phyloP scores from a whole-genome alignment of 2,329 filamentous ascomycete genomes.

The Microascus cirrosus region DNA sequence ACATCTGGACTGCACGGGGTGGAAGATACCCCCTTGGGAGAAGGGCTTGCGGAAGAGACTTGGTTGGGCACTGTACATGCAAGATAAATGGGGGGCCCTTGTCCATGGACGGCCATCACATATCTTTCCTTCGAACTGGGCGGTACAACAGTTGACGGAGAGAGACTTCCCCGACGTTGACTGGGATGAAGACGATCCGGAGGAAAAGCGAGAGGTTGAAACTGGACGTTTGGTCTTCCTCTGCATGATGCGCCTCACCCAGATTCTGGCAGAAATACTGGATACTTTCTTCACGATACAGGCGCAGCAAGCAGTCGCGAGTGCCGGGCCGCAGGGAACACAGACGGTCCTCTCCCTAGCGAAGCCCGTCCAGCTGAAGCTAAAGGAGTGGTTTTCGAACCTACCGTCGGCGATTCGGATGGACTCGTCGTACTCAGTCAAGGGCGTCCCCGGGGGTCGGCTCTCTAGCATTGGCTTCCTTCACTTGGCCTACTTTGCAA shows the following conservation, averaged over 20 bases:
- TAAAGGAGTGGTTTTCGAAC: constrained; percentile 71
- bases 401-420: constrained; percentile 55
- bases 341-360: constrained; percentile 63
- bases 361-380: constrained; percentile 71
- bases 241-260: constrained; percentile 65
- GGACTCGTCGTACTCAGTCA: constrained; percentile 41
- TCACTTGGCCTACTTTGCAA: constrained; percentile 86
- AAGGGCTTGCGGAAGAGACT: constrained; percentile 73
- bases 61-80: constrained; percentile 87
- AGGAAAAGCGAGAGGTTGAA: constrained; percentile 54
- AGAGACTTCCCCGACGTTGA: constrained; percentile 67
- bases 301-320: constrained; percentile 57
- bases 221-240: constrained; percentile 60
- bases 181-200: constrained; percentile 48
- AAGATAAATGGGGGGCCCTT: constrained; percentile 82
- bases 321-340: constrained; percentile 58
- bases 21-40: constrained; percentile 86
- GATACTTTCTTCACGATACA: constrained; percentile 74
- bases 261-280: constrained; percentile 68
- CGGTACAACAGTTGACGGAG: constrained; percentile 51
- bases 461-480: constrained; percentile 62
- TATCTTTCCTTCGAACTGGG: constrained; percentile 60
- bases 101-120: constrained; percentile 81
- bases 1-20: constrained; percentile 75
- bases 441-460: constrained; percentile 25